These are phyloP conservation scores for Kwoniella sp. DNA, from an alignment of 768 basidiomycete genomes.

Conservation along the genomic window DNA sequence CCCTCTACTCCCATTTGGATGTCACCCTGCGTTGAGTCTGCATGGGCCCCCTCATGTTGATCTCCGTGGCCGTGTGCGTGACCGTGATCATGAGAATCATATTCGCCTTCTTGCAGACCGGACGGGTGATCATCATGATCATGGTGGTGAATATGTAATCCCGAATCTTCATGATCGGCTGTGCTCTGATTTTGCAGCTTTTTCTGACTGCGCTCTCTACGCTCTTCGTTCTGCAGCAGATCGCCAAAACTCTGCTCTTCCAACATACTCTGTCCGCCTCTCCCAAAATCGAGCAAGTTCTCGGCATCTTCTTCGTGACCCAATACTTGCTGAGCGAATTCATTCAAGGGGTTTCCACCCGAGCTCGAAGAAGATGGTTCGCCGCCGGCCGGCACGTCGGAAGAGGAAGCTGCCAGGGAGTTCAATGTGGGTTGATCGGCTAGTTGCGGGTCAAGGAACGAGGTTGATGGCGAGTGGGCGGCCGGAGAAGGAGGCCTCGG, in stretches of 20 bases:
- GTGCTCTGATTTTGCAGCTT: neutral
- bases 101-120: conserved; percentile 1
- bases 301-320: conserved; percentile 22
- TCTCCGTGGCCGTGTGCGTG: conserved; percentile 6
- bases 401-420: conserved; percentile 13
- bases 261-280: conserved; percentile 10
- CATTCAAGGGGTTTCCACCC: conserved; percentile 31
- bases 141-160: neutral
- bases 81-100: neutral
- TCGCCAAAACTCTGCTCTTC: conserved; percentile 29
- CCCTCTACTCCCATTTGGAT: too few species aligned
- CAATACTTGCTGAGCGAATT: conserved; percentile 41
- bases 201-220: conserved; percentile 7
- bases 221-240: conserved; percentile 26
- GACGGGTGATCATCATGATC: neutral
- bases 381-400: neutral
- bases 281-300: conserved; percentile 25
- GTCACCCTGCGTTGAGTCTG: neutral
- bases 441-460: conserved; percentile 30
- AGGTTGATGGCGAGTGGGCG: conserved; percentile 3
- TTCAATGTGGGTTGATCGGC: conserved; percentile 20
- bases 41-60: neutral
- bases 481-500: neutral
- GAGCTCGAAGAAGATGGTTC: neutral
- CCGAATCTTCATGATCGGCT: neutral